Evolutionary conservation across 192 early-diverging fungal genomes (phyloP), one percentile per base, ranked within the genome.

Genomic region (Phlyctochytrium planicorne): DNA sequence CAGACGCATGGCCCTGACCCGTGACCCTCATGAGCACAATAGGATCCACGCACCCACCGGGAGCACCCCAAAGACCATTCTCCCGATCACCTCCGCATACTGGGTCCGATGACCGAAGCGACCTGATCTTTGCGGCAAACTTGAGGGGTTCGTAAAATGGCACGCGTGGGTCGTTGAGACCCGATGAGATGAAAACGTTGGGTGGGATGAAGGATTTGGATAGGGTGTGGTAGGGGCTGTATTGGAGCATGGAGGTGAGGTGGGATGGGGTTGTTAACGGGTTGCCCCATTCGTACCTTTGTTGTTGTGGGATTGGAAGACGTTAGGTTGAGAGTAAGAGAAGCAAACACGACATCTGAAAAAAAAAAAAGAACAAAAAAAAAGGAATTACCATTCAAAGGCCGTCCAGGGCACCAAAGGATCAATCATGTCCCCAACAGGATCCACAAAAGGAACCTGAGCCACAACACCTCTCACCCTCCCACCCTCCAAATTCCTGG

Each of bases 71-170:
- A n/a, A n/a, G n/a, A n/a, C n/a, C n/a, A n/a, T n/a, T n/a, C n/a
- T n/a, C n/a, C n/a, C n/a, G n/a, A n/a, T n/a, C n/a, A n/a, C n/a
- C n/a, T n/a, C n/a, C n/a, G n/a, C n/a, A n/a, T n/a, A n/a, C n/a
- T n/a, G n/a, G n/a, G 1, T 68, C 12, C 2, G 32, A 55, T 10
- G 2, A 30, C 27, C 12, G 33, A 4, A 17, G 2, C 20, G 50
- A 72, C 76, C 89, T 79, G 34, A 95, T 57, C 12, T 89, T 80
- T 6, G 95, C 91, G 32, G 95, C 88, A 75, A 84, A 97, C 69
- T 97, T 96, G n/a, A 91, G 67, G 0, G 92, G 90, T 65, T 97
- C 92, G 75, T 87, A 93, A 37, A 84, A 89, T 27, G 84, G 78
- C 1, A 97, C 95, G 0, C 95, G 76, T 61, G 87, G 85, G 69